A percentile compares a stretch with the other conserved stretches of the same genome.
phyloP scores from a whole-genome alignment of 2,329 filamentous ascomycete species.

The Knoxdaviesia capensis region DNA sequence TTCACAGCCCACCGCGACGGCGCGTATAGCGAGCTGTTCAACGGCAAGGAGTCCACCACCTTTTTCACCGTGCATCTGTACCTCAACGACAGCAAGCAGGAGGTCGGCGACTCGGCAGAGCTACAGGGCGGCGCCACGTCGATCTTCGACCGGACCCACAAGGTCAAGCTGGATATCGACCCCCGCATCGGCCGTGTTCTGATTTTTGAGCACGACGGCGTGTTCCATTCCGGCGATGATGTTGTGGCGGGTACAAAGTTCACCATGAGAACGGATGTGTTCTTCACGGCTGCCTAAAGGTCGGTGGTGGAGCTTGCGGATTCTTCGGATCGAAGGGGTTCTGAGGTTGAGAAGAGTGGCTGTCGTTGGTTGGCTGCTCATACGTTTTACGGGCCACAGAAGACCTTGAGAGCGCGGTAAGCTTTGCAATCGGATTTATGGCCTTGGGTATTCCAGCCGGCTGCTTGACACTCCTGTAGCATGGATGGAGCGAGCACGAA shows the following conservation, averaged over 20 bases:
- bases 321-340: constrained; percentile 1
- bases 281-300: constrained; percentile 13
- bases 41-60: neutral
- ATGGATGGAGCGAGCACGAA: no score
- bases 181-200: constrained; percentile 36
- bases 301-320: neutral
- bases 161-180: constrained; percentile 27
- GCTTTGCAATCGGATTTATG: constrained; percentile 7
- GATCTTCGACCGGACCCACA: constrained; percentile 24
- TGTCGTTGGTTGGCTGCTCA: no score
- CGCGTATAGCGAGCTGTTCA: constrained; percentile 18
- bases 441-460: constrained; percentile 6
- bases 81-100: constrained; percentile 12
- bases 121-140: constrained; percentile 33
- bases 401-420: constrained; percentile 3
- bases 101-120: constrained; percentile 7
- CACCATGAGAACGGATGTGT: constrained; percentile 33
- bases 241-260: constrained; percentile 33
- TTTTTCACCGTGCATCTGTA: constrained; percentile 5
- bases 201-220: constrained; percentile 33
- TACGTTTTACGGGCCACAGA: neutral
- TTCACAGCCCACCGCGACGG: constrained; percentile 45
- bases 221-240: constrained; percentile 32
- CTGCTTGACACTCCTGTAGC: constrained; percentile 5
- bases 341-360: neutral